phyloP scores from a whole-genome alignment of 305 asterid species.

The Rubia peregrina region DNA sequence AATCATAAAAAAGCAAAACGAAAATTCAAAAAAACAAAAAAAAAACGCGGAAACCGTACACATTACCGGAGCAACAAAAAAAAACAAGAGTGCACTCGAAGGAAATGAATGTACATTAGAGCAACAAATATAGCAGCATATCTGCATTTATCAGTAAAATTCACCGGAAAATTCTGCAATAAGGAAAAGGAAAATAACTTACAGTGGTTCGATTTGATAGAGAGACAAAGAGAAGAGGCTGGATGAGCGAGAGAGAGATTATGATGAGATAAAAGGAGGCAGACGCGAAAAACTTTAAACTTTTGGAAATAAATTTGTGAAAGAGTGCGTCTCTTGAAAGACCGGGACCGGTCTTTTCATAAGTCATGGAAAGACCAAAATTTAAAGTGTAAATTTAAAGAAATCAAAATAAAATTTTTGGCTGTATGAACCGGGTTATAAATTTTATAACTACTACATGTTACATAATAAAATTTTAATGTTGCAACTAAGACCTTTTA shows the following conservation, averaged over 20 bases:
- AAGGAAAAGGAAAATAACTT: conserved; percentile 17
- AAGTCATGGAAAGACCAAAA: too few species aligned
- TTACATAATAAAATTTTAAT: too few species aligned
- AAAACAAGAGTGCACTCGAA: conserved; percentile 14
- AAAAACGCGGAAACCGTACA: background rate
- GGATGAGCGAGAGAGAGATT: conserved; percentile 12
- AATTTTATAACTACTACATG: too few species aligned
- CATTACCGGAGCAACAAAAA: conserved; percentile 10
- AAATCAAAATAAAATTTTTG: too few species aligned
- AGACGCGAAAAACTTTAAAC: conserved; percentile 43
- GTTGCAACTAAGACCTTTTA: too few species aligned
- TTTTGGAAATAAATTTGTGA: background rate
- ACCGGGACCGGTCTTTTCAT: too few species aligned
- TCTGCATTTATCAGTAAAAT: conserved; percentile 22
- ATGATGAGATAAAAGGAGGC: conserved; percentile 11
- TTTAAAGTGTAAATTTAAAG: too few species aligned
- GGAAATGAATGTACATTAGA: conserved; percentile 19
- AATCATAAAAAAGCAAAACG: background rate
- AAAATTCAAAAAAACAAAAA: background rate
- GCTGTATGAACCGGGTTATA: too few species aligned
- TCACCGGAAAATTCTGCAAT: background rate
- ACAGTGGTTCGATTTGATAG: conserved; percentile 31
- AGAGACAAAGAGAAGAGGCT: conserved; percentile 9
- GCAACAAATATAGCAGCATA: conserved; percentile 22
- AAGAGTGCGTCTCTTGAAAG: too few species aligned